These are phyloP conservation scores for Sextonia rubra DNA, from an alignment of 164 flowering plant species.

Conservation along the genomic window DNA sequence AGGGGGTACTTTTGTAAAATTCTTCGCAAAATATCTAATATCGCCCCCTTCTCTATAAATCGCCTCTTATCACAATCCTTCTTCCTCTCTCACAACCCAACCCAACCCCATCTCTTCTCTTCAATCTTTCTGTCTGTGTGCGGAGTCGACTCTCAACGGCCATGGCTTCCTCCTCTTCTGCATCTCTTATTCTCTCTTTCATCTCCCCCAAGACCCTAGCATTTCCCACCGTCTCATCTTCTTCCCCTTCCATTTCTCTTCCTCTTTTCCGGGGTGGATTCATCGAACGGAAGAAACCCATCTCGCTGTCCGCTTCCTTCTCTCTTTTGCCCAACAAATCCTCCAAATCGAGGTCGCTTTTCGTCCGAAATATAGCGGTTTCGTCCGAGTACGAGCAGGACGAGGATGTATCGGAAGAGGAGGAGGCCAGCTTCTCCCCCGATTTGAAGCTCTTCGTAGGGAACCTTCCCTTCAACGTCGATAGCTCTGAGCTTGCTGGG, in stretches of 20 bases:
- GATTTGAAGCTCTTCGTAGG: constrained; percentile 77
- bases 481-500: constrained; percentile 66
- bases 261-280: constrained; percentile 1
- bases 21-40: too few relatives aligned
- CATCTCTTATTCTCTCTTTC: constrained; percentile 42
- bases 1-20: too few relatives aligned
- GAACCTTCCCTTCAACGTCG: constrained; percentile 63
- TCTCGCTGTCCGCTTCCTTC: constrained; percentile 23
- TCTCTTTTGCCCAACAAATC: constrained; percentile 9
- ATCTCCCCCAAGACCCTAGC: constrained; percentile 41
- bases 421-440: constrained; percentile 31
- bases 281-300: constrained; percentile 8
- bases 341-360: constrained; percentile 24
- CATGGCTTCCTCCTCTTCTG: constrained; percentile 21
- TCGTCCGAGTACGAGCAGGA: constrained; percentile 35
- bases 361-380: constrained; percentile 40
- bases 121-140: too few relatives aligned
- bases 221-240: constrained; percentile 17
- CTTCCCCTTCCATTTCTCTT: constrained; percentile 18
- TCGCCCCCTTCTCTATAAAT: too few relatives aligned
- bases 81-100: not conserved
- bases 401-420: constrained; percentile 29
- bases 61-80: not conserved
- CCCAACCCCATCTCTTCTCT: constrained; percentile 4
- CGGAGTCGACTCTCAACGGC: not conserved